Percentiles rank a stretch among this genome's conserved stretches.
Evolutionary conservation across 2,329 filamentous ascomycete genomes (phyloP).

Genomic region (Stachybotrys chlorohalonatus): DNA sequence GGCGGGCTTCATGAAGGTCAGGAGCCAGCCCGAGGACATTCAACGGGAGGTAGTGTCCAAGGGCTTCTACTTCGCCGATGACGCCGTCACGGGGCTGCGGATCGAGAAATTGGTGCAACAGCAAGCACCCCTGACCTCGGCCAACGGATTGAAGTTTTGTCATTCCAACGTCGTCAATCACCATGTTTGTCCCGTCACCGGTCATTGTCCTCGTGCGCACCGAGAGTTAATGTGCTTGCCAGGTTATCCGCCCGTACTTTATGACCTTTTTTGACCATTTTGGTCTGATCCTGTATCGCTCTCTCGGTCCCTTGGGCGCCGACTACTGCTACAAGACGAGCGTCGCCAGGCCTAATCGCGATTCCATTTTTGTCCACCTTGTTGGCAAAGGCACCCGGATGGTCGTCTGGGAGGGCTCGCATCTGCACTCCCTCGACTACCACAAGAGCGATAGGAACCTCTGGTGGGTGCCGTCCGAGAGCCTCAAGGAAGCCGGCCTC

Average conservation of each 20-base stretch:
- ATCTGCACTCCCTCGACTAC: not conserved
- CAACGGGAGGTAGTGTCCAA: not conserved
- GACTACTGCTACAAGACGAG: not conserved
- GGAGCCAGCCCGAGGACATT: not conserved
- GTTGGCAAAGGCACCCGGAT: not conserved
- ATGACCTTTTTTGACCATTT: not conserved
- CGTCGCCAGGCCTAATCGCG: not conserved
- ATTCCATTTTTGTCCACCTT: not conserved
- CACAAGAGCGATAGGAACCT: not conserved
- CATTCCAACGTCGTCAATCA: not conserved
- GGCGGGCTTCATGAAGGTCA: not conserved
- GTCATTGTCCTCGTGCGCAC: not conserved
- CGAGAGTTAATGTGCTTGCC: not conserved
- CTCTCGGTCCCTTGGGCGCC: not conserved
- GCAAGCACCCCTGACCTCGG: not conserved
- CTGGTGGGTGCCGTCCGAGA: not conserved
- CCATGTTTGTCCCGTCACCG: not conserved
- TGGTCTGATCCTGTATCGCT: not conserved
- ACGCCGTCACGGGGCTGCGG: not conserved
- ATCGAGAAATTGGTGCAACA: not conserved
- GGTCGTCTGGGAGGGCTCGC: not conserved
- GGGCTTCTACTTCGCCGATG: not conserved
- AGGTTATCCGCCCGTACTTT: not conserved
- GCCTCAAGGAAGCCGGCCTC: not conserved
- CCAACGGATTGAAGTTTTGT: not conserved